A percentile compares a stretch with the other conserved stretches of the same genome.
phyloP scores from a whole-genome alignment of 305 asterid species.

The Withania somnifera region DNA sequence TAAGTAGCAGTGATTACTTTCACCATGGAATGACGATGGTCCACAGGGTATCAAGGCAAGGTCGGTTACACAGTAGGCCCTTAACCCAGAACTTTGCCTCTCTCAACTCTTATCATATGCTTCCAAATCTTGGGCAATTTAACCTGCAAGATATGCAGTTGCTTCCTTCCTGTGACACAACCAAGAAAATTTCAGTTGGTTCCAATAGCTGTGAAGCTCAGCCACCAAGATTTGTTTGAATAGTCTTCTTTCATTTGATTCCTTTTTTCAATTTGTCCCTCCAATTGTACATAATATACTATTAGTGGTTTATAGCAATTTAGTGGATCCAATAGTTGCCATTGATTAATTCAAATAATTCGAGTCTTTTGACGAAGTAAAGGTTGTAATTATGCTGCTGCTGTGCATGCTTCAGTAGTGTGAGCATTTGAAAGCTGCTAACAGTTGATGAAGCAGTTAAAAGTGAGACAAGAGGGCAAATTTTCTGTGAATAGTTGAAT shows the following conservation, averaged over 20 bases:
- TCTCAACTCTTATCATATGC: constrained; percentile 17
- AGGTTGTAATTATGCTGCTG: not conserved
- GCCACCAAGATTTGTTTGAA: constrained; percentile 2
- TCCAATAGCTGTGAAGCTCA: constrained; percentile 10
- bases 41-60: constrained; percentile 16
- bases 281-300: constrained; percentile 20
- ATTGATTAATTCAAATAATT: not conserved
- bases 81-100: constrained; percentile 14
- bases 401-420: not conserved
- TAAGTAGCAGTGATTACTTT: constrained; percentile 22
- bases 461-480: not conserved
- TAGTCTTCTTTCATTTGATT: not conserved
- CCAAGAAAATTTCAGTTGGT: constrained; percentile 14
- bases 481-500: not conserved
- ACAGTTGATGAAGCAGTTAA: too few relatives aligned
- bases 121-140: constrained; percentile 16
- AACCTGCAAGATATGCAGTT: constrained; percentile 8
- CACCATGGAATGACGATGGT: constrained; percentile 12
- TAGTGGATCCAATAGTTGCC: not conserved
- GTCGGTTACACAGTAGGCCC: constrained; percentile 17
- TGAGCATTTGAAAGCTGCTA: not conserved
- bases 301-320: not conserved
- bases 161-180: constrained; percentile 17
- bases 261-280: not conserved
- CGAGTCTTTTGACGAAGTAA: not conserved